Evolutionary conservation across 2,329 filamentous ascomycete species (phyloP).

Genomic region (Exophiala dermatitidis): DNA sequence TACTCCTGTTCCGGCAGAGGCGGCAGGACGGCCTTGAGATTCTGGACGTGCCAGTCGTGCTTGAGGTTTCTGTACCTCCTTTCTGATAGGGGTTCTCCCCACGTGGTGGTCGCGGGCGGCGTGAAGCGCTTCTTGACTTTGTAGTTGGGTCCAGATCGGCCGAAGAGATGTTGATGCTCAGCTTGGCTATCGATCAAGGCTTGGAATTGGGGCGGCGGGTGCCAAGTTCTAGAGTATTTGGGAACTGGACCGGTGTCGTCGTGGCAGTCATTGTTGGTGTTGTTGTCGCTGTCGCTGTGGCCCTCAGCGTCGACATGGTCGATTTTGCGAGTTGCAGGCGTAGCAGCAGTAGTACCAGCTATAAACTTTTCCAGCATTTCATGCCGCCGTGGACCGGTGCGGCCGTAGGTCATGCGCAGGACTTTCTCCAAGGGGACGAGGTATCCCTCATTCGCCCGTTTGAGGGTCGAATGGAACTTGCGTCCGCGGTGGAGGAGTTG

Average conservation of each 20-base stretch:
- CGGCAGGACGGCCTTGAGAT: conserved; percentile 32
- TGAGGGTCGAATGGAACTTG: conserved; percentile 40
- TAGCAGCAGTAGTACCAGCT: neutral
- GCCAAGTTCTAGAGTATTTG: conserved; percentile 32
- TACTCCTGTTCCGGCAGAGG: conserved; percentile 36
- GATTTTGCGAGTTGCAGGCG: too few relatives aligned
- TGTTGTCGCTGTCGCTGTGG: too few relatives aligned
- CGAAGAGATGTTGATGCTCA: conserved; percentile 27
- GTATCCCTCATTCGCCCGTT: conserved; percentile 52
- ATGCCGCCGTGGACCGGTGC: conserved; percentile 47
- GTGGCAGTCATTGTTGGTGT: too few relatives aligned
- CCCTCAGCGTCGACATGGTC: too few relatives aligned
- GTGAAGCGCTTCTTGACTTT: conserved; percentile 28
- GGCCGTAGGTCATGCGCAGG: conserved; percentile 51
- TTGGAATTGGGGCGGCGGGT: conserved; percentile 30
- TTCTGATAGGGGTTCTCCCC: conserved; percentile 31
- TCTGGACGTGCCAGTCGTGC: conserved; percentile 34
- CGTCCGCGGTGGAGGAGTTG: conserved; percentile 24
- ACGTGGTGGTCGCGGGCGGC: conserved; percentile 34
- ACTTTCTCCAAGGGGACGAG: conserved; percentile 45
- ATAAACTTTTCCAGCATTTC: conserved; percentile 39
- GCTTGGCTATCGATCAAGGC: conserved; percentile 34
- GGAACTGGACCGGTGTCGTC: neutral
- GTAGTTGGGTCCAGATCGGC: conserved; percentile 25
- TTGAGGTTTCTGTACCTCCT: conserved; percentile 33